A percentile compares a stretch with the other conserved stretches of the same genome.
These are phyloP conservation scores for Calonectria pauciramosa DNA, from an alignment of 2,329 filamentous ascomycete genomes.

Conservation along the genomic window DNA sequence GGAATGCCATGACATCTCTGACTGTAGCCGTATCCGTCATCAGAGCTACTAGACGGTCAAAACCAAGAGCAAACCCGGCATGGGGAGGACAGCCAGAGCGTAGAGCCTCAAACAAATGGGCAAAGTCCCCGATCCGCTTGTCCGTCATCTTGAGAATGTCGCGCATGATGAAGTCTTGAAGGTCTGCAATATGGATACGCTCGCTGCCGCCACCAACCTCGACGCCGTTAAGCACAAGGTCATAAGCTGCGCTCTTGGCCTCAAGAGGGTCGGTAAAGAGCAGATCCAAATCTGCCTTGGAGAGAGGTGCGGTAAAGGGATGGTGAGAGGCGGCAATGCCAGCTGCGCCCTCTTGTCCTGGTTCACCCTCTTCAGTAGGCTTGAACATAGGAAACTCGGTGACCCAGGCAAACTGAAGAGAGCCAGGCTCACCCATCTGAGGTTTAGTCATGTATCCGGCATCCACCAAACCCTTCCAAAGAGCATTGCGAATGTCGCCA, in stretches of 20 bases:
- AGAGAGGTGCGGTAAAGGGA: constrained; percentile 91
- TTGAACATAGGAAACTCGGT: constrained; percentile 94
- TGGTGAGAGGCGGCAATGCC: constrained; percentile 93
- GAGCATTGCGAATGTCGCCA: constrained; percentile 78
- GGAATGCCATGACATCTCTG: constrained; percentile 95
- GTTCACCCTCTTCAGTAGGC: constrained; percentile 71
- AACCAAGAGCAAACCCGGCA: constrained; percentile 92
- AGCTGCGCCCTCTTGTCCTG: constrained; percentile 84
- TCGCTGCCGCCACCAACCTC: constrained; percentile 94
- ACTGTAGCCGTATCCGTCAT: constrained; percentile 84
- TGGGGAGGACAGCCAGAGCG: constrained; percentile 92
- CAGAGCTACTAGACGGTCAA: constrained; percentile 87
- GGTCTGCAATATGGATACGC: constrained; percentile 86
- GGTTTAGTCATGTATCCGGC: constrained; percentile 66
- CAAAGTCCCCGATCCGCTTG: constrained; percentile 82
- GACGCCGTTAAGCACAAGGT: constrained; percentile 94
- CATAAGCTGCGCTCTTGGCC: constrained; percentile 90
- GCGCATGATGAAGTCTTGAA: constrained; percentile 89
- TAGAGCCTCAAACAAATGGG: constrained; percentile 86
- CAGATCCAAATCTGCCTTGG: constrained; percentile 78
- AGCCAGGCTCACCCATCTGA: constrained; percentile 50
- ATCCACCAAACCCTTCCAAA: constrained; percentile 79
- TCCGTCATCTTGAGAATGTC: constrained; percentile 85
- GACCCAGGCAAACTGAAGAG: constrained; percentile 85
- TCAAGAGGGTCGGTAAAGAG: constrained; percentile 79